Percentiles rank a stretch among this genome's conserved stretches.
phyloP scores from a whole-genome alignment of 179 eudicot genomes.

The Beta lomatogona region DNA sequence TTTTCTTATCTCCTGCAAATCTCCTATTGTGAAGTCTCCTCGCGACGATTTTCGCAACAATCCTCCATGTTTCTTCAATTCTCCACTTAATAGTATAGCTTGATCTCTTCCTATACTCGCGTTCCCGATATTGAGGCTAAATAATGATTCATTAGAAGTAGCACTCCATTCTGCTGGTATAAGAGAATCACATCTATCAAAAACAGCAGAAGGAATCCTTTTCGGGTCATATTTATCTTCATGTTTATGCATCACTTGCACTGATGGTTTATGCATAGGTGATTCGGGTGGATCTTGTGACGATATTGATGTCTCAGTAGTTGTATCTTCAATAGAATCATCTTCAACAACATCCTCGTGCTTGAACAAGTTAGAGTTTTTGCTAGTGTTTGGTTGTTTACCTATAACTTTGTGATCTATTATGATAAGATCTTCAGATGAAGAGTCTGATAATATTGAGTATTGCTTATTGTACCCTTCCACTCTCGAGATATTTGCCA shows the following conservation, averaged over 20 bases:
- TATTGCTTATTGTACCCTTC: neutral
- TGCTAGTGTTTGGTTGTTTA: neutral
- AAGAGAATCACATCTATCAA: conserved; percentile 35
- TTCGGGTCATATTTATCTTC: conserved; percentile 41
- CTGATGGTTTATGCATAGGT: conserved; percentile 40
- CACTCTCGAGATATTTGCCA: neutral
- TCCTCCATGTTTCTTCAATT: conserved; percentile 26
- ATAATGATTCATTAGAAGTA: conserved; percentile 65
- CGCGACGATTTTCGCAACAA: neutral
- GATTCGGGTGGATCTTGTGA: neutral
- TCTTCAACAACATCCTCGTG: conserved; percentile 6
- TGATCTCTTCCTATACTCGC: conserved; percentile 50
- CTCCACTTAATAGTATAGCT: conserved; percentile 21
- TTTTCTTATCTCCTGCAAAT: neutral
- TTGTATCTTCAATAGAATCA: neutral
- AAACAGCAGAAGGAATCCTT: conserved; percentile 52
- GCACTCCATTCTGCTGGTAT: conserved; percentile 59
- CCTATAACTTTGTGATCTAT: conserved; percentile 12
- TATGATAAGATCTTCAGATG: conserved; percentile 34
- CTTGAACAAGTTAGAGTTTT: conserved; percentile 1
- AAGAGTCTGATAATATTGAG: conserved; percentile 30
- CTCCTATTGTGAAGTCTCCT: neutral
- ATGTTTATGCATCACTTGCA: conserved; percentile 55
- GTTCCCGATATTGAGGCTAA: conserved; percentile 60
- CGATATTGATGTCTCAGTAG: neutral